Percentiles rank a stretch among this genome's conserved stretches.
Conservation (phyloP, 257 asterid genomes). For the Solanum ossicruentum region DNA sequence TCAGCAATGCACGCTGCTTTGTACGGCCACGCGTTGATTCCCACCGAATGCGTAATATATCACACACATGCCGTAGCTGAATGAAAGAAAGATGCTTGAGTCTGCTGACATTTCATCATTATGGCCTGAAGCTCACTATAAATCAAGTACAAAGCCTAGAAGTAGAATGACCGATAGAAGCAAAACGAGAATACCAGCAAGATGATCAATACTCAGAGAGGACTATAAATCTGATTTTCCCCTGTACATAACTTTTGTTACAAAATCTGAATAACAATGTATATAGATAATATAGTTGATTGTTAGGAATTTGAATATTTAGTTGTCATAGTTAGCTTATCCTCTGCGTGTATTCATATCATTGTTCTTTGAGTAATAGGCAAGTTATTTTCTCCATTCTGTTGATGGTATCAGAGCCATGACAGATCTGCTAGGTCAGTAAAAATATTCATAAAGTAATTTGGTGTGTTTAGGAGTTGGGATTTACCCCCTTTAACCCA, state of each 20-base stretch:
- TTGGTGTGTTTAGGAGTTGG: too few relatives aligned
- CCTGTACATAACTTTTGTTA: neutral
- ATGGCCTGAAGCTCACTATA: neutral
- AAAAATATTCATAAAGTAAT: too few relatives aligned
- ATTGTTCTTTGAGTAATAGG: too few relatives aligned
- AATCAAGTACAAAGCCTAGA: neutral
- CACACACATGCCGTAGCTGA: slow-evolving; percentile 50
- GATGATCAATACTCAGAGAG: neutral
- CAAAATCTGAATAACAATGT: too few relatives aligned
- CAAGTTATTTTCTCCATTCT: too few relatives aligned
- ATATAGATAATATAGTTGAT: too few relatives aligned
- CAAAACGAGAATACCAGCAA: neutral
- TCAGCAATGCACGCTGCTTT: slow-evolving; percentile 79
- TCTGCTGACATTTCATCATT: neutral
- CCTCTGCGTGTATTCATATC: too few relatives aligned
- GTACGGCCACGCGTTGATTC: slow-evolving; percentile 86
- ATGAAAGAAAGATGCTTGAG: slow-evolving; percentile 1
- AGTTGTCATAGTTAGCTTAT: too few relatives aligned
- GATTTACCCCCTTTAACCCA: too few relatives aligned
- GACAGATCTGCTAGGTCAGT: too few relatives aligned
- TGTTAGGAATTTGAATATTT: too few relatives aligned
- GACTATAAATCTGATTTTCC: neutral
- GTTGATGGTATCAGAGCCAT: too few relatives aligned
- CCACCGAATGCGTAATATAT: slow-evolving; percentile 74
- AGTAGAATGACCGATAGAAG: neutral